Conservation (phyloP, 768 basidiomycete genomes). For the Hericium coralloides region DNA sequence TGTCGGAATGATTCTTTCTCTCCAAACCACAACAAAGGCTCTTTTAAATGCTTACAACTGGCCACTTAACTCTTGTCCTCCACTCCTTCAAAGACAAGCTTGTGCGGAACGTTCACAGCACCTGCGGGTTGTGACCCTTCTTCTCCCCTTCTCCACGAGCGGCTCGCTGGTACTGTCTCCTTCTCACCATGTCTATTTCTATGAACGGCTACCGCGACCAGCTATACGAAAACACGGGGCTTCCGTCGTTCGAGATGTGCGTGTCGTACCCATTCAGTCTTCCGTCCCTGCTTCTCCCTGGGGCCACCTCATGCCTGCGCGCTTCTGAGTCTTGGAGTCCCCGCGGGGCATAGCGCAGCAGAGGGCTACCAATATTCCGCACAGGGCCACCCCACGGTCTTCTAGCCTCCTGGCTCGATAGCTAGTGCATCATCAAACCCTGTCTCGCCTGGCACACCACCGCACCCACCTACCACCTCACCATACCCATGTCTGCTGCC, state of each 20-base stretch:
- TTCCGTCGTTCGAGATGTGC: slow-evolving; percentile 14
- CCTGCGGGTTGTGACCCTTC: too few species aligned
- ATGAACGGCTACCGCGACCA: slow-evolving; percentile 7
- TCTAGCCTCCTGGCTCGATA: not conserved
- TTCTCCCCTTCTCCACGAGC: not conserved
- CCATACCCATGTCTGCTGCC: not conserved
- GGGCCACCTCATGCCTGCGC: not conserved
- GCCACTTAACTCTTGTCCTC: too few species aligned
- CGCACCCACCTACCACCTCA: not conserved
- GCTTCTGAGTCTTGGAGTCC: not conserved
- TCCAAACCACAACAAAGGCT: too few species aligned
- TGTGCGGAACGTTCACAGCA: too few species aligned
- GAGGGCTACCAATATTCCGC: not conserved
- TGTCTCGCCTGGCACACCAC: not conserved
- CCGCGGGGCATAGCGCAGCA: not conserved
- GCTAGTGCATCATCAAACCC: not conserved
- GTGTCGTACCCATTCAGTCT: slow-evolving; percentile 1
- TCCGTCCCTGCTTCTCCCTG: not conserved
- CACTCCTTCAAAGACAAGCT: too few species aligned
- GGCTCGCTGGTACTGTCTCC: not conserved
- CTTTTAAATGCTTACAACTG: too few species aligned
- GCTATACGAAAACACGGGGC: slow-evolving; percentile 9
- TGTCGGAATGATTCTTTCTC: too few species aligned
- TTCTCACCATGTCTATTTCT: slow-evolving; percentile 4
- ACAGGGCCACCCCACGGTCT: not conserved